A percentile compares a stretch with the other conserved stretches of the same genome.
Conservation (phyloP, 192 early-diverging fungal species). For the Cetraspora pellucida region DNA sequence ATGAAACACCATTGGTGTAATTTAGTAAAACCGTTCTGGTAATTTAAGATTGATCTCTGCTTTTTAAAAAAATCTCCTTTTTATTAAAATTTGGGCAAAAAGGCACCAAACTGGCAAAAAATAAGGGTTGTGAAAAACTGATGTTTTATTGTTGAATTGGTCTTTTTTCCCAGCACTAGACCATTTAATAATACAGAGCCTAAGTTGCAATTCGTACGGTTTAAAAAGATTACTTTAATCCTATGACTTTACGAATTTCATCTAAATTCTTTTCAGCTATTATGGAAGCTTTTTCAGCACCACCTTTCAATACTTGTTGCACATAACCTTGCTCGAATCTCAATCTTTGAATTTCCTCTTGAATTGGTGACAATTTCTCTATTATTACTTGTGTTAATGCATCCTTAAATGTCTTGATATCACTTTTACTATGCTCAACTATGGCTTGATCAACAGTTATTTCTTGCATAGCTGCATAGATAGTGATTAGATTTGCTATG, state of each 20-base stretch:
- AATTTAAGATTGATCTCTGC: too few relatives aligned
- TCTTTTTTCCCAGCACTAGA: too few relatives aligned
- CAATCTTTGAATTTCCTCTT: slow-evolving; percentile 61
- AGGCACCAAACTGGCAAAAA: too few relatives aligned
- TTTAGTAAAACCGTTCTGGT: too few relatives aligned
- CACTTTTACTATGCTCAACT: slow-evolving; percentile 47
- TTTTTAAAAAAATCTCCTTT: too few relatives aligned
- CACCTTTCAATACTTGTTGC: slow-evolving; percentile 61
- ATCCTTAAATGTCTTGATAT: slow-evolving; percentile 75
- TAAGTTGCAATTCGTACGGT: too few relatives aligned
- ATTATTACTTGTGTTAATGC: slow-evolving; percentile 67
- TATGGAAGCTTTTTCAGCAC: slow-evolving; percentile 63
- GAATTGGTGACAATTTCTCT: slow-evolving; percentile 63
- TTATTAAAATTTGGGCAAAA: too few relatives aligned
- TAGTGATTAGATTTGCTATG: slow-evolving; percentile 80
- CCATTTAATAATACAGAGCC: too few relatives aligned
- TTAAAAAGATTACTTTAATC: slow-evolving; percentile 42
- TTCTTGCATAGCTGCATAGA: slow-evolving; percentile 63
- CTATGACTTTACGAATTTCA: slow-evolving; percentile 58
- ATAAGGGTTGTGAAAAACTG: too few relatives aligned
- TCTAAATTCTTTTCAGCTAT: slow-evolving; percentile 63
- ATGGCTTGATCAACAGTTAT: slow-evolving; percentile 51
- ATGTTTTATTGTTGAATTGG: too few relatives aligned
- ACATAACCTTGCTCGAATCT: slow-evolving; percentile 63
- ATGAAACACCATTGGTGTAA: too few relatives aligned